phyloP scores from a whole-genome alignment of 140 eudicot species.

The Erigeron philadelphicus region DNA sequence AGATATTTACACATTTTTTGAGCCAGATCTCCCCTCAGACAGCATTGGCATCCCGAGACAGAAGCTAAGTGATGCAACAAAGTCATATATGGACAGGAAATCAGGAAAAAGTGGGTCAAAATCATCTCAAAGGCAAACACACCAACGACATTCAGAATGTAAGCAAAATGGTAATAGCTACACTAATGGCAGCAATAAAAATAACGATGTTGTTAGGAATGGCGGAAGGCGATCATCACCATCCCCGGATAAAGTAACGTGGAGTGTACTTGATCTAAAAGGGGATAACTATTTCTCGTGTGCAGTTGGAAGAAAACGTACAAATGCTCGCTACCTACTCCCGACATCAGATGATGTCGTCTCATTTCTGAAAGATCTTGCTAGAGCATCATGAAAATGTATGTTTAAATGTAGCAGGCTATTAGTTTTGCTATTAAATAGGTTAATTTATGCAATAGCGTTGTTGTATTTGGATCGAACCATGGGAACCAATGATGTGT shows the following conservation, averaged over 20 bases:
- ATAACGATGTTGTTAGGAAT: conserved; percentile 23
- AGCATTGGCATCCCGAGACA: conserved; percentile 41
- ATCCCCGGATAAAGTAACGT: conserved; percentile 53
- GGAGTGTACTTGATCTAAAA: conserved; percentile 81
- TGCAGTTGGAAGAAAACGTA: conserved; percentile 61
- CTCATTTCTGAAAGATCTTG: conserved; percentile 56
- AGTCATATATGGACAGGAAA: conserved; percentile 37
- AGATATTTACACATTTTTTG: conserved; percentile 80
- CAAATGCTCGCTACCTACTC: conserved; percentile 68
- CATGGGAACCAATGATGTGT: too few relatives aligned
- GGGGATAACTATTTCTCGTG: conserved; percentile 87
- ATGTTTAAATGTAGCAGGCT: conserved; percentile 15
- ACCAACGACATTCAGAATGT: conserved; percentile 35
- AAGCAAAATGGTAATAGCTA: conserved; percentile 27
- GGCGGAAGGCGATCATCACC: conserved; percentile 36
- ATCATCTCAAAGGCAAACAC: conserved; percentile 40
- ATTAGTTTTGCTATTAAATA: conserved; percentile 19
- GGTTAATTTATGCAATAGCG: conserved; percentile 12
- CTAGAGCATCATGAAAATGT: conserved; percentile 34
- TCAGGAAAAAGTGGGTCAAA: conserved; percentile 46
- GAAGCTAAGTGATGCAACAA: conserved; percentile 44
- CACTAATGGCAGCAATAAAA: conserved; percentile 15
- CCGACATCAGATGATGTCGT: conserved; percentile 64
- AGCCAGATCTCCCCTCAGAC: conserved; percentile 79
- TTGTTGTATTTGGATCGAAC: background rate